phyloP scores from a whole-genome alignment of 805 yeast genomes.

The Gaillardinia entomophila region DNA sequence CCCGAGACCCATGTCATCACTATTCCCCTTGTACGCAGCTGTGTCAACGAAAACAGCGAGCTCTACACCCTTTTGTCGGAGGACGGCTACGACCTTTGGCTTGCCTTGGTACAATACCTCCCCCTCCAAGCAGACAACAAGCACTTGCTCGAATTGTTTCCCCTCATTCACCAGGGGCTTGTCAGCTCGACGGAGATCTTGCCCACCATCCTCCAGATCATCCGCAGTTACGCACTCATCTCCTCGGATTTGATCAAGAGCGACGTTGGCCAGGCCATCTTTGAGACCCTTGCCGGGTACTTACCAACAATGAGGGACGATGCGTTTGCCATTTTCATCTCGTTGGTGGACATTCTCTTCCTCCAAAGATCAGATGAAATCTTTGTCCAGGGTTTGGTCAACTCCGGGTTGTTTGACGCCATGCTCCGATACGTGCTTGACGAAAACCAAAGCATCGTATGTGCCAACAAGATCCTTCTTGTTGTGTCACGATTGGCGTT shows the following conservation, averaged over 20 bases:
- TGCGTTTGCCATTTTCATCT: slow-evolving; percentile 49
- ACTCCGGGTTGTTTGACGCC: slow-evolving; percentile 41
- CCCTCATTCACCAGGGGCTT: slow-evolving; percentile 52
- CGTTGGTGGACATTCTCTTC: slow-evolving; percentile 47
- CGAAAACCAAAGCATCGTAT: slow-evolving; percentile 37
- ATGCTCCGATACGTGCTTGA: slow-evolving; percentile 36
- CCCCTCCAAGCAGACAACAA: slow-evolving; percentile 35
- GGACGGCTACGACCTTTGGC: slow-evolving; percentile 86
- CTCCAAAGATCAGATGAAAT: slow-evolving; percentile 22
- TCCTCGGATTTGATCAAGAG: slow-evolving; percentile 36
- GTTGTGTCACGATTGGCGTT: slow-evolving; percentile 33
- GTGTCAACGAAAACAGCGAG: slow-evolving; percentile 44
- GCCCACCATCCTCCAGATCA: slow-evolving; percentile 54
- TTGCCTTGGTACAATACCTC: slow-evolving; percentile 56
- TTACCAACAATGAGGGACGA: slow-evolving; percentile 66
- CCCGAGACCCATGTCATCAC: slow-evolving; percentile 46
- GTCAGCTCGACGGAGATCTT: slow-evolving; percentile 69
- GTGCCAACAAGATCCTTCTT: slow-evolving; percentile 29
- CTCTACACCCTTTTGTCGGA: slow-evolving; percentile 59
- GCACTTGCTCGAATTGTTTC: slow-evolving; percentile 42
- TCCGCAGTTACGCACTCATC: slow-evolving; percentile 56
- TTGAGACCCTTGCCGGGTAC: slow-evolving; percentile 48
- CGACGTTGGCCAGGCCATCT: slow-evolving; percentile 34
- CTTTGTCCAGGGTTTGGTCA: slow-evolving; percentile 26
- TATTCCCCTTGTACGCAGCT: slow-evolving; percentile 60